Evolutionary conservation across 2,329 filamentous ascomycete species (phyloP), one percentile per base, ranked within the genome.

Genomic region (Colletotrichum navitas): DNA sequence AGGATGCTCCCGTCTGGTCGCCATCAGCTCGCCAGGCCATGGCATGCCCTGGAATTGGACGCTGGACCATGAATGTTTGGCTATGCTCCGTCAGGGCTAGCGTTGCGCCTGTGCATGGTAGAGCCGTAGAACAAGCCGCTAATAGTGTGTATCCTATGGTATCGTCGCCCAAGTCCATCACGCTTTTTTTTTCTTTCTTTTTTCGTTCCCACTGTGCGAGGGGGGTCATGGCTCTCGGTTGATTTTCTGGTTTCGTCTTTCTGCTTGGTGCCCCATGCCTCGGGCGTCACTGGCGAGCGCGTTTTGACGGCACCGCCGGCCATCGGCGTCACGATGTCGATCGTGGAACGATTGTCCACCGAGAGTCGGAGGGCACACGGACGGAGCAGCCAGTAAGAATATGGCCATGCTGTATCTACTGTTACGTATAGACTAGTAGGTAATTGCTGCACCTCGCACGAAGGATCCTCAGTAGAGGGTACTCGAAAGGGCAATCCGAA

Each of bases 161-260:
- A 43, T 56, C 41, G 54, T 49, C 62, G 54, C 45, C 64, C 39
- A 58, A 41, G 32, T 49, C 39, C 47, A 49, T 56, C 29, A 63
- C 49, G 52, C 59, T 63, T 63, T 63, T 24, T n/a, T 14, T 21
- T 45, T 10, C 2, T 43, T n/a, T n/a, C 34, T 34, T 8, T 34
- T 7, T 5, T 8, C 6, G 6, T 34, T 21, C 2, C 8, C 52
- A 71, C 68, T 63, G 59, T 71, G 65, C 52, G 36, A 71, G 59
- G 36, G 45, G 55, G 45, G 55, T 45, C 68, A 71, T 34, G 49
- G 65, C 65, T 59, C 32, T 49, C 21, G 24, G 24, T 55, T 55
- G 59, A 59, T 45, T 60, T 68, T 55, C 21, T 71, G 68, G 68
- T 71, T 67, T 71, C 63, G 51, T 63, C 52, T 54, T 45, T 47